Evolutionary conservation across 805 yeast genomes (phyloP).

Genomic region (Kluyveromyces starmeri): DNA sequence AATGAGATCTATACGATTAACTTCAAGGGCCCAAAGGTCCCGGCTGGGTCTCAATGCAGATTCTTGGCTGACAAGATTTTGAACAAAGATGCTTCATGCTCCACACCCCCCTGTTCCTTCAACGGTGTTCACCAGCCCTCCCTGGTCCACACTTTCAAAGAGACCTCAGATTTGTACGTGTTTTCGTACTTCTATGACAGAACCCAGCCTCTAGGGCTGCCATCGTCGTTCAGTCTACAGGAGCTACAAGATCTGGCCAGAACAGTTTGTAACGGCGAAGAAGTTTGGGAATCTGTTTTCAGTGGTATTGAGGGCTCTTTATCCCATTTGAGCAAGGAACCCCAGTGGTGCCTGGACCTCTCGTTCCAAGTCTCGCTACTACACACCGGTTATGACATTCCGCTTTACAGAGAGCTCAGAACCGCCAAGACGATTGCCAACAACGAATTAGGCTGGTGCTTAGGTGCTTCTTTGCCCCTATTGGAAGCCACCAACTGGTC

Average conservation of each 20-base stretch:
- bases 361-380: conserved; percentile 83
- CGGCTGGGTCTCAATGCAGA: conserved; percentile 82
- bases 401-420: conserved; percentile 77
- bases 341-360: conserved; percentile 90
- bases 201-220: conserved; percentile 92
- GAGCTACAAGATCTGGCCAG: conserved; percentile 78
- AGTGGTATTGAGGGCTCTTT: conserved; percentile 61
- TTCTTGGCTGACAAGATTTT: conserved; percentile 71
- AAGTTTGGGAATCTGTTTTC: conserved; percentile 60
- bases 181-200: conserved; percentile 95
- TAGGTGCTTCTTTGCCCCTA: conserved; percentile 93
- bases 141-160: conserved; percentile 64
- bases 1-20: conserved; percentile 43
- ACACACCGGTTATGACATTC: conserved; percentile 96
- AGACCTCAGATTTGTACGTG: conserved; percentile 68
- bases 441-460: conserved; percentile 97
- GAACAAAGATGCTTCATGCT: conserved; percentile 75
- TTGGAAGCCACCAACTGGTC: conserved; percentile 68
- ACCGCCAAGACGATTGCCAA: conserved; percentile 85
- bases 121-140: conserved; percentile 98
- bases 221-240: conserved; percentile 72
- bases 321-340: conserved; percentile 60
- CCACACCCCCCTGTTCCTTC: conserved; percentile 79
- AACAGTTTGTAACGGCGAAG: conserved; percentile 78
- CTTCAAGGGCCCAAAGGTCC: conserved; percentile 53